Base-by-base conservation (phyloP, 1,139 yeast species). In the Sporopachydermia cereana region DNA sequence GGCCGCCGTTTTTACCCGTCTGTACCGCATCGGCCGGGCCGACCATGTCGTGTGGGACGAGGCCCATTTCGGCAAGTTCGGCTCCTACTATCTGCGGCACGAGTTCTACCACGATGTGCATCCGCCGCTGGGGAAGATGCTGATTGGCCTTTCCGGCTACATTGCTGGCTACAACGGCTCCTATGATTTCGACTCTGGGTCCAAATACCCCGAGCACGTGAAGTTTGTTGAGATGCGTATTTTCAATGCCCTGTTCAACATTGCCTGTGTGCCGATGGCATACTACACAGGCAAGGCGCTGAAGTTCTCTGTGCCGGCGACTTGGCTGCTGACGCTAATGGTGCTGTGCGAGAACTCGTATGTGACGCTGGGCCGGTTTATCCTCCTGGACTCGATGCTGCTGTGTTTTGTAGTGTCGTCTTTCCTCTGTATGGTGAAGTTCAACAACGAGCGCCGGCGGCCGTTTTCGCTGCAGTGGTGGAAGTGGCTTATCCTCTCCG, bases 51-150 rank as follows among this genome's bases (percentile, higher is more conserved):
- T 88, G 5, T 91, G 99, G 99, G 98, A 89, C 63, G 96, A 86
- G 59, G 96, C 96, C 5, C 96, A 85, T 67, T 84, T 84, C 64
- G 83, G 81, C 14, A 76, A 77, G 54, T 67, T 67, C 48, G 71
- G 70, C 17, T 59, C 69, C 9, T 63, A 60, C 48, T 89, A 89
- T 67, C 69, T 89, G 54, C 80, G 89, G 69, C 95, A 85, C 59
- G 94, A 88, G 57, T 89, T 88, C 62, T 89, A 89, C 64, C 96
- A 88, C 61, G 99, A 91, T 66, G 98, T 91, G 48, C 99, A 91
- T 63, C 99, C 99, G 45, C 98, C 98, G 2, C 74, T 93, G 56
- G 98, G 97, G 34, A 93, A 93, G 65, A 88, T 93, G 96, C 73
- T 93, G 51, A 89, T 89, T 52, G 99, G 96, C 1, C 70, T 93